A percentile compares a stretch with the other conserved stretches of the same genome.
Evolutionary conservation across 2,329 filamentous ascomycete genomes (phyloP).

Genomic region (Beauveria pseudobassiana): DNA sequence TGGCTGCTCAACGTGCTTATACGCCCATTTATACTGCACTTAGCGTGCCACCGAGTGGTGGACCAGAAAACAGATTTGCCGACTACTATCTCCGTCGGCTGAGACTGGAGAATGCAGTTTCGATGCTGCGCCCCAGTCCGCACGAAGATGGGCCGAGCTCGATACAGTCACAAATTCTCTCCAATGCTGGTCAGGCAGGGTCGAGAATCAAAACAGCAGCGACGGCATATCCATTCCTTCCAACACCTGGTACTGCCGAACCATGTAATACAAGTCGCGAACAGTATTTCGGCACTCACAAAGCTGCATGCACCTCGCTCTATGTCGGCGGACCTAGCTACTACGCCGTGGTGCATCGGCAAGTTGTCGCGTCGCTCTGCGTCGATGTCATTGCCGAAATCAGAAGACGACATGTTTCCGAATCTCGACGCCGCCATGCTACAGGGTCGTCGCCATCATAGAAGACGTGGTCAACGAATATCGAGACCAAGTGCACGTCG

Average conservation of each 20-base stretch:
- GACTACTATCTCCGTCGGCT: neutral
- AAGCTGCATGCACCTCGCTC: neutral
- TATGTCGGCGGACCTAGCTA: conserved; percentile 9
- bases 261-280: neutral
- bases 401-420: conserved; percentile 11
- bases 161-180: too few species aligned
- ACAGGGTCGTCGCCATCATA: neutral
- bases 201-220: neutral
- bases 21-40: conserved; percentile 29
- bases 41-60: conserved; percentile 21
- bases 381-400: conserved; percentile 12
- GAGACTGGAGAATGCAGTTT: neutral
- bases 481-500: neutral
- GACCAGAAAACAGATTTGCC: too few species aligned
- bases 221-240: neutral
- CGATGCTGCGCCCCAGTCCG: neutral
- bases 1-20: conserved; percentile 13
- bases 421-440: conserved; percentile 9
- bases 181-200: neutral
- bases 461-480: neutral
- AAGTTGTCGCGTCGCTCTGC: conserved; percentile 8
- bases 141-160: neutral
- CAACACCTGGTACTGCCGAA: neutral
- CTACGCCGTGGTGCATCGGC: conserved; percentile 10
- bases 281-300: neutral